Base-by-base conservation (phyloP, 768 basidiomycete genomes). In the Suillus hirtellus region DNA sequence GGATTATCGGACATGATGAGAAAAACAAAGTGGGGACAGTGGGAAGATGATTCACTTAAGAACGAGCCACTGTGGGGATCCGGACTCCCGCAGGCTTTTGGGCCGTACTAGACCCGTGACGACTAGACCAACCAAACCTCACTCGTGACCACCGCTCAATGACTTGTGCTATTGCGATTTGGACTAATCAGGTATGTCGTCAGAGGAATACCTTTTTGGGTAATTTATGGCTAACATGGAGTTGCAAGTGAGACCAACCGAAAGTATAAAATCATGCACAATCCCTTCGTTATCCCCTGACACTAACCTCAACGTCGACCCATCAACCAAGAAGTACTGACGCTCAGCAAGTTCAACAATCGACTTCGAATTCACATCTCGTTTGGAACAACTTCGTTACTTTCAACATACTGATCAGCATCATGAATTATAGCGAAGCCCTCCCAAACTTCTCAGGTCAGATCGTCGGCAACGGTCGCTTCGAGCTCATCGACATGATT, bases 1-100 rank as follows among this genome's bases (percentile, higher is more conserved):
- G 80, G 86, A 72, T 93, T 94, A 75, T 89, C 83, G 27, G 86
- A 81, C 86, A 90, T 89, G 77, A 70, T 76, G 61, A 63, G 64
- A 50, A 62, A 56, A 42, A 27, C 5, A 58, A 58, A 12, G 56
- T 58, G 24, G 10, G 14, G 55, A 31, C 31, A 31, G 19, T 58
- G 65, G 59, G 56, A 59, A 50, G 24, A 24, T 55, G 12, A 42
- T 31, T 31, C 12, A 15, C 15, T 61, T 61, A 61, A 61, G 50
- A 61, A 58, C 27, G 11, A 38, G 10, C 2, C 50, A 12, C 53
- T 56, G 55, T 38, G 6, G 35, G 40, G n/a, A 59, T 59, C 15
- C 47, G 46, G 52, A 61, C 37, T 31, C 5, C 31, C 37, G 60
- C 55, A 31, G 37, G 37, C 11, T 40, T 59, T 17, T 53, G 37